Evolutionary conservation across 805 yeast genomes (phyloP), one percentile per base, ranked within the genome.

Genomic region (Candida coquimbonensis): DNA sequence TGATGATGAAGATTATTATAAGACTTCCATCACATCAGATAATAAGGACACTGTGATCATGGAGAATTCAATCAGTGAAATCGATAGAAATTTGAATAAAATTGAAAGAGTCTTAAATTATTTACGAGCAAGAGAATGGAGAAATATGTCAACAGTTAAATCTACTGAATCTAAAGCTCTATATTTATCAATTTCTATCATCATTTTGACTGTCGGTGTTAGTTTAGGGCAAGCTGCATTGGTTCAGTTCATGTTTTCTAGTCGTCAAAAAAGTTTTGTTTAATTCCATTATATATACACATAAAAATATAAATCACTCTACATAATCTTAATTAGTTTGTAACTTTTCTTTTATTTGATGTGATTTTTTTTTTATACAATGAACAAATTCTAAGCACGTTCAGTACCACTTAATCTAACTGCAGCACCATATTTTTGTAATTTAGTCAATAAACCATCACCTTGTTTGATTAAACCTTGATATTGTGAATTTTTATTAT

Each of bases 391-490:
- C n/a, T 19, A 39, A 33, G 77, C 80, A 54, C 80, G 75, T 62
- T 89, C 96, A 26, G 96, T 86, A 40, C 98, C 97, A 60, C 95
- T 84, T 57, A 93, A 75, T 64, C 95, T 86, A 42, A 93, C 98
- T 21, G 97, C 96, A 39, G 98, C 96, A 40, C 96, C 96, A 57
- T 91, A 93, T 65, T 90, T 93, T 65, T 93, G 99, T 61, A 93
- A 75, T 65, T 91, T 93, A 16, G 99, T 91, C 63, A 93, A 78
- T 57, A 93, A 73, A 2, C 82, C 80, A 61, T 93, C 99, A 51
- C 99, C 98, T 62, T 84, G 95, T 66, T 87, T 89, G 58, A 93
- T 81, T 59, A 93, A 75, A 51, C 73, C 66, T 62, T 89, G 96
- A 65, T 90, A 93, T 68, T 91, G 98, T 46, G 87, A 85, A 62